Base-by-base conservation (phyloP, 2,329 filamentous ascomycete species). In the Pseudogymnoascus sp. region DNA sequence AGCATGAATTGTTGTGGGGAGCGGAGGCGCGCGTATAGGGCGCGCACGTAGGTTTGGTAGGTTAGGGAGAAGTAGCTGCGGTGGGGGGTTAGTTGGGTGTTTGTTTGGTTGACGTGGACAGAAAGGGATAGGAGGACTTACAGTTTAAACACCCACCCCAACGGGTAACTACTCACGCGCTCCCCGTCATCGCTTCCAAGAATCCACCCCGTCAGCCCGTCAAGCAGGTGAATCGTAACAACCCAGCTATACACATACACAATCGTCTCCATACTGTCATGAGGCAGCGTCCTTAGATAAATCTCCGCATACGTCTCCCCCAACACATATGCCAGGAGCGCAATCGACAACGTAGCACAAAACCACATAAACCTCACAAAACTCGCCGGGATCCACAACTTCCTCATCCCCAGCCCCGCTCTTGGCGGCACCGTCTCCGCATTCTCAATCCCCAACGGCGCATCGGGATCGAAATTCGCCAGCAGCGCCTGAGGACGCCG, bases 241-340 rank as follows among this genome's bases (percentile, higher is more conserved):
- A 89, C 84, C 86, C 86, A 89, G 61, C 85, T 86, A 72, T 89
- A 89, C 60, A 89, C 86, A 70, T 89, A 89, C 10, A 87, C 79
- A 62, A 89, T 83, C 0, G 86, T 89, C 72, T 89, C 85, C 67
- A 86, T 78, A 65, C 81, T 88, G 75, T 83, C 81, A 71, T 89
- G 86, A 4, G 86, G 86, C 64, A 89, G 75, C 0, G 86, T 89
- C 41, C 85, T 80, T 39, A 89, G 78, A 68, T 89, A 89, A 11
- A 88, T 83, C 75, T 89, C 86, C 14, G 86, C 86, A 72, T 89
- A 89, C 1, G 85, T 85, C 73, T 89, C 86, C 72, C 86, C 86
- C 68, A 89, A 79, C 8, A 88, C 82, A 73, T 89, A 89, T 13
- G 85, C 86, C 69, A 88, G 77, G 68, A 89, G 78, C 11, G 83